Evolutionary conservation across 2,329 filamentous ascomycete genomes (phyloP), one percentile per base, ranked within the genome.

Genomic region (Pochonia chlamydosporia): DNA sequence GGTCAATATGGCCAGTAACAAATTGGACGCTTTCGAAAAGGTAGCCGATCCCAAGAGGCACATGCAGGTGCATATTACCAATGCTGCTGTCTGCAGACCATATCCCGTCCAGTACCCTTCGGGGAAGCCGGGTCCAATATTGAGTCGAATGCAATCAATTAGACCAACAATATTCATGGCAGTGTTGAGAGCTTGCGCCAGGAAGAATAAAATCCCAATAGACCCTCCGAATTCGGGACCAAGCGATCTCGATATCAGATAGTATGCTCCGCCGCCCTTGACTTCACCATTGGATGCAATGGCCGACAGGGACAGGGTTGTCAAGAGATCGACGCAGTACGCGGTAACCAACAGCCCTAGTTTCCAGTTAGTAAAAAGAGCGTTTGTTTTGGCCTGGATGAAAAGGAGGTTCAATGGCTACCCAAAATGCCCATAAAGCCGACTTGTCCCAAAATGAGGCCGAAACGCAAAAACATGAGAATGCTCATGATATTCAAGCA

Each of bases 211-310:
- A 21, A 95, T 76, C 2, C 89, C 89, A 53, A 95, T 95, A 2
- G 87, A 89, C 14, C 89, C 89, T 23, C 89, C 89, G 61, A 95
- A 95, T 59, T 95, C 89, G 6, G 89, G 89, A 0, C 89, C 89
- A 3, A 95, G 70, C 39, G 87, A 91, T 51, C 89, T 79, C 6
- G 89, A 95, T 48, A 95, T 95, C 48, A 95, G 72, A 58, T 92
- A 95, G 62, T 95, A 95, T 31, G 89, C 88, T 44, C 89, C 89
- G 13, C 89, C 89, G 13, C 89, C 89, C 56, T 88, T 84, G 47
- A 95, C 89, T 40, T 90, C 91, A 23, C 89, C 89, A 63, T 95
- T 95, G 2, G 88, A 91, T 28, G 89, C 89, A 57, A 95, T 92
- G 9, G 89, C 89, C 4, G 89, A 95, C 25, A 95, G 78, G 3